Conservation (phyloP, 176 grass and related monocot genomes). For the Musa beccarii region DNA sequence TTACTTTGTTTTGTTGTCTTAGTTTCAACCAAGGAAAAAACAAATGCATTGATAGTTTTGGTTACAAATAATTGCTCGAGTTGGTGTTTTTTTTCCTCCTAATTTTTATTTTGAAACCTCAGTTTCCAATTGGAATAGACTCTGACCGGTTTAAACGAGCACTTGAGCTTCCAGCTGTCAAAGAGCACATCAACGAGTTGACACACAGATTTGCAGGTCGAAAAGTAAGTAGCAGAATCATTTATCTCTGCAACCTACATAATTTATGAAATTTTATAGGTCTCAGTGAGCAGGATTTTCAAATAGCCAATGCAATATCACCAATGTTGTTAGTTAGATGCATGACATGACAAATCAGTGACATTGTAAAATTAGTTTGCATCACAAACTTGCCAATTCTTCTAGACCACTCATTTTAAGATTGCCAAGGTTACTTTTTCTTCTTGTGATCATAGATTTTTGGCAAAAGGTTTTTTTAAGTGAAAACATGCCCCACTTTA, state of each 20-base stretch:
- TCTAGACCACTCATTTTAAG: too few relatives aligned
- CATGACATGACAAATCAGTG: too few relatives aligned
- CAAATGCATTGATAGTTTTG: neutral
- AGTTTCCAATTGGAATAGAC: constrained; percentile 99
- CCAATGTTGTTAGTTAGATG: too few relatives aligned
- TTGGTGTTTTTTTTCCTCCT: constrained; percentile 6
- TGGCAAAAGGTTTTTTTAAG: too few relatives aligned
- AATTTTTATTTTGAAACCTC: constrained; percentile 42
- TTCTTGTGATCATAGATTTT: too few relatives aligned
- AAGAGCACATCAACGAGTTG: constrained; percentile 66
- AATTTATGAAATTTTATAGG: neutral
- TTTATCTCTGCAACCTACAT: neutral
- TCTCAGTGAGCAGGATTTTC: neutral
- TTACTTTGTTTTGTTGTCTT: neutral
- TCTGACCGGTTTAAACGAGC: constrained; percentile 87
- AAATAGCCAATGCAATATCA: too few relatives aligned
- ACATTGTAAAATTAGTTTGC: too few relatives aligned
- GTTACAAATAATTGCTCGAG: neutral
- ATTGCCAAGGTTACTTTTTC: too few relatives aligned
- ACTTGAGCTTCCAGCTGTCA: constrained; percentile 60
- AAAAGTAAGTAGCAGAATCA: constrained; percentile 50
- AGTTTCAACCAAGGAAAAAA: neutral
- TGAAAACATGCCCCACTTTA: too few relatives aligned
- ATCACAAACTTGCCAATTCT: too few relatives aligned
- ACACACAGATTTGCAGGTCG: constrained; percentile 37